A percentile compares a stretch with the other conserved stretches of the same genome.
These are phyloP conservation scores for Nannizziopsis barbatae DNA, from an alignment of 2,329 filamentous ascomycete genomes.

Conservation along the genomic window DNA sequence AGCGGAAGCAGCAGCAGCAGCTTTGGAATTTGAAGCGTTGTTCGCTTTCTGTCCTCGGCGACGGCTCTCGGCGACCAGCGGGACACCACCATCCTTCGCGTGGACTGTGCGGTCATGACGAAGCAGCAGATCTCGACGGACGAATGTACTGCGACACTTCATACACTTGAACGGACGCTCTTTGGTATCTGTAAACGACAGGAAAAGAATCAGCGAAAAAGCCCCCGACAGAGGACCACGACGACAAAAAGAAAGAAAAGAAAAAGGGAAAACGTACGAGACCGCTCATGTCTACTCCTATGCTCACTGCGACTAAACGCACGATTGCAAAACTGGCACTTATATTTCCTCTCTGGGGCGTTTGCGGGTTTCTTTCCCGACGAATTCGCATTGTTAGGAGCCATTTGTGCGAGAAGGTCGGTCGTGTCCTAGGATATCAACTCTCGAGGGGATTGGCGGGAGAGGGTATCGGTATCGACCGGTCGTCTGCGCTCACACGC, in stretches of 20 bases:
- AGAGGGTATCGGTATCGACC: conserved; percentile 31
- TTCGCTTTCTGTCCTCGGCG: conserved; percentile 40
- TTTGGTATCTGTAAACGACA: conserved; percentile 65
- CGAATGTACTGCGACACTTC: conserved; percentile 97
- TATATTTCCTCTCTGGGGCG: conserved; percentile 95
- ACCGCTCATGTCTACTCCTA: conserved; percentile 90
- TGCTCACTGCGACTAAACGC: conserved; percentile 97
- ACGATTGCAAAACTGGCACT: conserved; percentile 96
- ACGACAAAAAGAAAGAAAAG: conserved; percentile 3
- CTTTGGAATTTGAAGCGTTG: conserved; percentile 11
- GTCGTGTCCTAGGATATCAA: conserved; percentile 1
- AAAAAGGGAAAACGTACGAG: conserved; percentile 62
- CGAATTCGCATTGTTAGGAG: conserved; percentile 46
- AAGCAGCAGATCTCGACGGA: conserved; percentile 88
- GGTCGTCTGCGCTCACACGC: conserved; percentile 33
- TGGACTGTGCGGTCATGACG: conserved; percentile 97
- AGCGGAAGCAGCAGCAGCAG: conserved; percentile 10
- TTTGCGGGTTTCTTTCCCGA: conserved; percentile 70
- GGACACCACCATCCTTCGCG: conserved; percentile 91
- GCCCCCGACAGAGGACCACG: background rate
- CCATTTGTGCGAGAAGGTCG: conserved; percentile 24
- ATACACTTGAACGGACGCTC: conserved; percentile 97
- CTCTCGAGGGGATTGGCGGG: conserved; percentile 11
- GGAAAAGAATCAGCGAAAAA: background rate
- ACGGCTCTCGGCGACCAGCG: conserved; percentile 88